Base-by-base conservation (phyloP, 83 land plant species). In the Thuja plicata region DNA sequence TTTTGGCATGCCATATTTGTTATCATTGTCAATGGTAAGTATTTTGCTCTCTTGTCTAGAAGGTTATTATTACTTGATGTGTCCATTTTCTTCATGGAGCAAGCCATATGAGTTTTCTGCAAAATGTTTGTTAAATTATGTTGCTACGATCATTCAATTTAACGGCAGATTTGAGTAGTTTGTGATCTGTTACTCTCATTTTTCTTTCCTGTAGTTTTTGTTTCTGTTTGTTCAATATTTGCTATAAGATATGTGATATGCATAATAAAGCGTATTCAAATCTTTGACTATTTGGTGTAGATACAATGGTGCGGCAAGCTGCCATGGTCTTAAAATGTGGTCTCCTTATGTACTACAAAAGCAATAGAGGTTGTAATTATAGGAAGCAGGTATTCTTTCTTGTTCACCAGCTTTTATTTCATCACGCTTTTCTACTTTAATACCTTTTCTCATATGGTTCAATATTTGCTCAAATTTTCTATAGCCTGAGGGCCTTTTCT, bases 1-100 rank as follows among this genome's bases (percentile, higher is more conserved):
- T 96, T 96, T 84, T 94, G 96, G 97, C 94, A 96, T 91, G 97
- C 97, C 34, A 89, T 96, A 55, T 96, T 96, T 90, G 91, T 94
- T 66, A 96, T 96, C 79, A 81, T 96, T 89, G 94, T 94, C 57
- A 96, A 96, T 93, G 97, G 98, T 96, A 89, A 45, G 43, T 43
- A 30, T 46, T 84, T 84, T 84, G 0, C 45, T 48, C 79, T 76
- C 40, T 34, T 74, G 15, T 76, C 40, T 12, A 76, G 34, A 76
- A 76, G 17, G 35, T 34, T 76, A 35, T 32, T 12, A 66, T 66
- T 66, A 7, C 38, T 76, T 1, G 30, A 76, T 35, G 38, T 13
- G 35, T 76, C 5, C 40, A 76, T 13, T 34, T 15, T 76, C 16
- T 11, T 76, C 35, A 76, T 32, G 40, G 9, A 34, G 38, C 15